Evolutionary conservation across 2,329 filamentous ascomycete genomes (phyloP).

Genomic region (Fusarium armeniacum): DNA sequence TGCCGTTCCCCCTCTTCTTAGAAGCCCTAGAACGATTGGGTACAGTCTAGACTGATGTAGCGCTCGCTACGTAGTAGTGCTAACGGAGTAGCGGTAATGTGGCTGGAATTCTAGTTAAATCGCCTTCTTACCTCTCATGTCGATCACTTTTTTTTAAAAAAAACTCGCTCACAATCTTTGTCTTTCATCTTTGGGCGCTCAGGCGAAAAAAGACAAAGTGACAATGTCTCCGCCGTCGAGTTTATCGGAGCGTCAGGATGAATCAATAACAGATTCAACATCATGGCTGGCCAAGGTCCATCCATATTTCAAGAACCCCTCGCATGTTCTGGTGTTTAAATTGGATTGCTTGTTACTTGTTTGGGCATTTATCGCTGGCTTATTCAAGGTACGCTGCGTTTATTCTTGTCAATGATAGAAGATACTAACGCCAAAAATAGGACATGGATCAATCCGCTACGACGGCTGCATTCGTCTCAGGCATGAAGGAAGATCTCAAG

Average conservation of each 20-base stretch:
- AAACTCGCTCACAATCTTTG: neutral
- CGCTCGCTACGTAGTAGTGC: neutral
- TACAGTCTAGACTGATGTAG: neutral
- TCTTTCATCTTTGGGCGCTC: neutral
- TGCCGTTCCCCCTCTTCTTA: neutral
- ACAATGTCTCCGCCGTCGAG: constrained; percentile 31
- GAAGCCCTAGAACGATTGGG: constrained; percentile 5
- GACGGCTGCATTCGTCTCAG: constrained; percentile 42
- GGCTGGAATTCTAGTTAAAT: constrained; percentile 6
- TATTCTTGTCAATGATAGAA: neutral
- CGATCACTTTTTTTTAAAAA: constrained; percentile 10
- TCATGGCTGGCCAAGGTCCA: constrained; percentile 52
- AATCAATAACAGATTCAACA: constrained; percentile 19
- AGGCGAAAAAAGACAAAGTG: neutral
- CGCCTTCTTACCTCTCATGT: neutral
- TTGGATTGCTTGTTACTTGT: constrained; percentile 49
- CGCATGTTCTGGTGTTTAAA: constrained; percentile 50
- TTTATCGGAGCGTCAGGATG: constrained; percentile 2
- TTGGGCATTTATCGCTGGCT: constrained; percentile 46
- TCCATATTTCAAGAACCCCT: constrained; percentile 51
- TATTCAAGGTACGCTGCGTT: constrained; percentile 12
- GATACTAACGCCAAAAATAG: too few species aligned
- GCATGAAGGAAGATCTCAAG: constrained; percentile 42
- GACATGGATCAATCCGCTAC: constrained; percentile 47
- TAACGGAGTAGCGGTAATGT: neutral